These are phyloP conservation scores for Nakazawaea ishiwadae DNA, from an alignment of 805 yeast species.

Conservation along the genomic window DNA sequence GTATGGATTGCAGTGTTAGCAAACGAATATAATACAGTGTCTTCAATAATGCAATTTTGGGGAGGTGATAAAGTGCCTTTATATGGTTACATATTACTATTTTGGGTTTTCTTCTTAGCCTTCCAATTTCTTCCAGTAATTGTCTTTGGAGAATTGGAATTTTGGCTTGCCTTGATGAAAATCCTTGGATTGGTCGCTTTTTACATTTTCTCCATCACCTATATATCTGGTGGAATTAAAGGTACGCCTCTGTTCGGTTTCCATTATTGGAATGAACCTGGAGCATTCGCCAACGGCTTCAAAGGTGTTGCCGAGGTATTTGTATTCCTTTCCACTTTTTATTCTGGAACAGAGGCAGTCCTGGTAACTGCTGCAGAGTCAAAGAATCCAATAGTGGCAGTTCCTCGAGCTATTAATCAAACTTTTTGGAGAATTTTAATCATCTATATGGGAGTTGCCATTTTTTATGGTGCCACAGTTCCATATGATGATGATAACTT, in stretches of 20 bases:
- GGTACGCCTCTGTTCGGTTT: neutral
- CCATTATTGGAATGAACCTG: slow-evolving; percentile 41
- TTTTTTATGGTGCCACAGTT: slow-evolving; percentile 52
- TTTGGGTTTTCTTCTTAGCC: neutral
- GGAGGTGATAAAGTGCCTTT: neutral
- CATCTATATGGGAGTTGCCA: slow-evolving; percentile 47
- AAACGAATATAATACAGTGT: neutral
- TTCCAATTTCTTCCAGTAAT: neutral
- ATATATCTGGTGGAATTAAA: slow-evolving; percentile 25
- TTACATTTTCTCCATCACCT: slow-evolving; percentile 34
- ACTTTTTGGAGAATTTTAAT: slow-evolving; percentile 49
- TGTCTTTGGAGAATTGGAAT: slow-evolving; percentile 33
- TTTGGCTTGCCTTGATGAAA: slow-evolving; percentile 35
- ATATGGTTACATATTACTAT: neutral
- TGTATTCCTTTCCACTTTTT: neutral
- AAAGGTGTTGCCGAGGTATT: slow-evolving; percentile 34
- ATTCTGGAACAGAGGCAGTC: slow-evolving; percentile 45
- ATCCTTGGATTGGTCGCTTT: slow-evolving; percentile 36
- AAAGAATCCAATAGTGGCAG: slow-evolving; percentile 50
- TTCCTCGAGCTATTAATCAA: slow-evolving; percentile 53
- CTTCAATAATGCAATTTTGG: neutral
- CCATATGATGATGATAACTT: slow-evolving; percentile 47
- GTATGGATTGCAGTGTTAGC: neutral
- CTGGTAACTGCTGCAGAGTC: slow-evolving; percentile 61
- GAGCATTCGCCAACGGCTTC: slow-evolving; percentile 37